phyloP scores from a whole-genome alignment of 768 basidiomycete species.

The Gyrodon lividus region DNA sequence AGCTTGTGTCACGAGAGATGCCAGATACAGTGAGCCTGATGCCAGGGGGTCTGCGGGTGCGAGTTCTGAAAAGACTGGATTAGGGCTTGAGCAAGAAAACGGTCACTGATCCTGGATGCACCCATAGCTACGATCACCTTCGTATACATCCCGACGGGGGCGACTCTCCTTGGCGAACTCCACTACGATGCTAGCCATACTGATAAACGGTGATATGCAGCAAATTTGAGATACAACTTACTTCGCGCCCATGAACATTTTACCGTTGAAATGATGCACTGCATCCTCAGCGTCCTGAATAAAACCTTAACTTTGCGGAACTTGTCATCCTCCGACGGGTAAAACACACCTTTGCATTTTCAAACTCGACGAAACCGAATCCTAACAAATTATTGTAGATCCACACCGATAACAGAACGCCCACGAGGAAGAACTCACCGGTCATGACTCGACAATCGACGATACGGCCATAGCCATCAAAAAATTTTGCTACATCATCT shows the following conservation, averaged over 20 bases:
- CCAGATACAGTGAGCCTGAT: conserved; percentile 84
- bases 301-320: conserved; percentile 12
- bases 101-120: conserved; percentile 28
- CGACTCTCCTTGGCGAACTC: conserved; percentile 95
- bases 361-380: conserved; percentile 97
- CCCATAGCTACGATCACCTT: conserved; percentile 56
- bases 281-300: conserved; percentile 92
- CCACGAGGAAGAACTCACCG: conserved; percentile 47
- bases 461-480: conserved; percentile 87
- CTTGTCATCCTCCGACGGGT: not conserved
- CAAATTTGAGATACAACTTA: not conserved
- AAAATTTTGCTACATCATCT: conserved; percentile 84
- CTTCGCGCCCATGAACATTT: conserved; percentile 87
- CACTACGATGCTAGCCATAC: conserved; percentile 74
- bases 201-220: not conserved
- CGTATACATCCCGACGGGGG: conserved; percentile 76
- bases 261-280: conserved; percentile 81
- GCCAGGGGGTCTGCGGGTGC: conserved; percentile 76
- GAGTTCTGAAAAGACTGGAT: conserved; percentile 43
- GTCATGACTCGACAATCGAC: conserved; percentile 95
- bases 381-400: conserved; percentile 44
- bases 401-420: not conserved
- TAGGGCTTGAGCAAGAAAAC: conserved; percentile 10
- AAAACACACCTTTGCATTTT: conserved; percentile 62
- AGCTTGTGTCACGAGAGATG: conserved; percentile 92